These are phyloP conservation scores for Jatropha multifida DNA, from an alignment of 441 rosid genomes.

Conservation along the genomic window DNA sequence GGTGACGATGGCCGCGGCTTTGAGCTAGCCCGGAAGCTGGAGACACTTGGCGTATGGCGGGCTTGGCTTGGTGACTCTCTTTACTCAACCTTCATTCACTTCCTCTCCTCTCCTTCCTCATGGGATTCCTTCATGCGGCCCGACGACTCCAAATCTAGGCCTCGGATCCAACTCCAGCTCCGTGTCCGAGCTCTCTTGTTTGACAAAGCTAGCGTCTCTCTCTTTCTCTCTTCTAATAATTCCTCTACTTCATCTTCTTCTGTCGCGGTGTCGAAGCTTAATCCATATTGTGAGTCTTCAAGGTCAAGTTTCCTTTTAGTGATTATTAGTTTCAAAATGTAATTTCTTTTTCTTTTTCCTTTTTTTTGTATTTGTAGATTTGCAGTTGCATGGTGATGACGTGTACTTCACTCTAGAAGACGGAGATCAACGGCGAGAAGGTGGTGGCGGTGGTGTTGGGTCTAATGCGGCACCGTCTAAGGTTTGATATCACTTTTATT, in stretches of 20 bases:
- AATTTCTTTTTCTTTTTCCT: not conserved
- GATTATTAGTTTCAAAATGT: not conserved
- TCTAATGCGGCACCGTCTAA: constrained; percentile 37
- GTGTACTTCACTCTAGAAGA: constrained; percentile 77
- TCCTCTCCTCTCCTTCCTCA: constrained; percentile 61
- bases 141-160: constrained; percentile 63
- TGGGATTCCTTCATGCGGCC: constrained; percentile 80
- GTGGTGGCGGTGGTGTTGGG: constrained; percentile 29
- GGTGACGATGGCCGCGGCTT: constrained; percentile 90
- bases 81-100: constrained; percentile 47
- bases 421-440: constrained; percentile 50
- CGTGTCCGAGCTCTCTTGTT: constrained; percentile 82
- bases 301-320: not conserved
- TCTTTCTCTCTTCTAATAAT: constrained; percentile 48
- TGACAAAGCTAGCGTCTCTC: constrained; percentile 70
- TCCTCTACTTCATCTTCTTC: constrained; percentile 35
- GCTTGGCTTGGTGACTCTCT: constrained; percentile 79
- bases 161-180: constrained; percentile 83
- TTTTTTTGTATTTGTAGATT: constrained; percentile 36
- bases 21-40: constrained; percentile 75
- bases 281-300: constrained; percentile 49
- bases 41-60: constrained; percentile 67
- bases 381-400: constrained; percentile 84
- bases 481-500: constrained; percentile 27
- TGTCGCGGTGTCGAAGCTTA: constrained; percentile 57